Conservation (phyloP, 1,284 basidiomycete genomes). For the Cutaneotrichosporon sp. region DNA sequence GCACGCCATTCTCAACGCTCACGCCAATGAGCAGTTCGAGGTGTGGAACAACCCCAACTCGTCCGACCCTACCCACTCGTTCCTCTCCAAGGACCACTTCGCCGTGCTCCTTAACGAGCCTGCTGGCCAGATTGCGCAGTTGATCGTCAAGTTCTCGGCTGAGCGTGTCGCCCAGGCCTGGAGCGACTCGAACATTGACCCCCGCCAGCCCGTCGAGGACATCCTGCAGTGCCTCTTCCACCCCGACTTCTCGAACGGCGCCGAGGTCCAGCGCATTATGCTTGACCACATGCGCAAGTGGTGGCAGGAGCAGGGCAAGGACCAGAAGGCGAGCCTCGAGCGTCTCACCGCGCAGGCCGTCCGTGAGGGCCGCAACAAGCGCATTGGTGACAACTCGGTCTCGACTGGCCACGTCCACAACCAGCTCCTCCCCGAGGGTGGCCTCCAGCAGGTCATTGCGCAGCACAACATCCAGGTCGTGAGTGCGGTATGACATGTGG, state of each 20-base stretch:
- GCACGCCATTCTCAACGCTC: constrained; percentile 72
- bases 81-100: constrained; percentile 53
- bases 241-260: constrained; percentile 73
- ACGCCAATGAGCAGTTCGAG: constrained; percentile 73
- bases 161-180: constrained; percentile 73
- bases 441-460: constrained; percentile 50
- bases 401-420: constrained; percentile 50
- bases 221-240: constrained; percentile 81
- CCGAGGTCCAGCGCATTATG: constrained; percentile 78
- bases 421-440: constrained; percentile 43
- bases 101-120: constrained; percentile 59
- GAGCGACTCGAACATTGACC: constrained; percentile 69
- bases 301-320: constrained; percentile 62
- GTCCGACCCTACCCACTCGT: constrained; percentile 75
- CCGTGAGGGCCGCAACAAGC: constrained; percentile 70
- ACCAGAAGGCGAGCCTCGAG: constrained; percentile 61
- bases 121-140: constrained; percentile 70
- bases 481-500: constrained; percentile 16
- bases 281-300: constrained; percentile 55
- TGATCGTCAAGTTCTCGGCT: constrained; percentile 61
- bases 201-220: constrained; percentile 65
- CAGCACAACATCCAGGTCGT: constrained; percentile 53
- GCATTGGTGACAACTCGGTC: constrained; percentile 54
- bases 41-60: constrained; percentile 77
- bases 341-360: constrained; percentile 69